Base-by-base conservation (phyloP, 208 protist species). In the Crithidia mellificae region DNA sequence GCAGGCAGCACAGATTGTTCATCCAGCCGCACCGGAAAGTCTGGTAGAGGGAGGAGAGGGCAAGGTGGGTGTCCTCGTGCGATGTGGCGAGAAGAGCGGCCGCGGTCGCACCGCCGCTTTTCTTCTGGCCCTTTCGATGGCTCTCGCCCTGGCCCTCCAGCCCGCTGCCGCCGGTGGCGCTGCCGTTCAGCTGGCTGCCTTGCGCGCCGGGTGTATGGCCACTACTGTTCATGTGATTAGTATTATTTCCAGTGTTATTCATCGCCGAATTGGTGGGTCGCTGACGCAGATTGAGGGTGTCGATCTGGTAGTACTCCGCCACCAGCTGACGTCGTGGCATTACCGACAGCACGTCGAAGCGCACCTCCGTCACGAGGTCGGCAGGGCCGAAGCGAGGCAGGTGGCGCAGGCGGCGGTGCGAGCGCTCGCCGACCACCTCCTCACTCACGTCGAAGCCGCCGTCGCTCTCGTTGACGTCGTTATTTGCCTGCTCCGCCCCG, bases 301-400 rank as follows among this genome's bases (percentile, higher is more conserved):
- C 68, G 15, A 81, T 78, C 71, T 84, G 78, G 53, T 77, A 67
- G 46, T 83, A 80, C 46, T 65, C 65, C n/a, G 64, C 68, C 44
- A 88, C 68, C 36, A 88, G 64, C 69, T 88, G 83, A 11, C 77
- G 79, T 20, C 75, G 75, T 12, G 83, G 81, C 52, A 88, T 75
- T 22, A 74, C 72, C 1, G 83, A 85, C 14, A 88, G 68, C 36
- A 88, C 77, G 71, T 81, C 78, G 52, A 88, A 88, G 43, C 39
- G 27, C 27, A 43, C 44, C 15, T 49, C 17, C n/a, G 58, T 24
- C 20, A 24, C 56, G 38, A 83, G 47, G 68, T 84, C 55, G 8
- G 68, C 63, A 17, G 64, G 67, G 15, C 61, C n/a, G 24, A 25
- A 66, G 50, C 32, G 43, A n/a, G 56, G 47, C 25, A 64, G 24